These are phyloP conservation scores for Toxoplasma gondii DNA, from an alignment of 169 alveolate species.

Conservation along the genomic window DNA sequence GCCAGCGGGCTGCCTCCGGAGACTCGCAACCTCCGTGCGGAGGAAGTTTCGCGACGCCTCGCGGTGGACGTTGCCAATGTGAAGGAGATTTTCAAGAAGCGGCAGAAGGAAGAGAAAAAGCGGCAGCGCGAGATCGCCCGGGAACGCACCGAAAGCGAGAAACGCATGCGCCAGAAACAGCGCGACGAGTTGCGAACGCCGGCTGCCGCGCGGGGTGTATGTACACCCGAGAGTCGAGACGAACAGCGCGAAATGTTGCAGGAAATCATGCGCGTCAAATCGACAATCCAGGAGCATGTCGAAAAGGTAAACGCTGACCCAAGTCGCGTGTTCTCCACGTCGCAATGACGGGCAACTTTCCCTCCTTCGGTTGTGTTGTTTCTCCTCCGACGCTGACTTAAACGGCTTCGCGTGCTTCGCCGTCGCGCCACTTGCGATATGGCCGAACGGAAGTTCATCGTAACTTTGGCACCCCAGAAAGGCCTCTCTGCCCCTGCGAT, in stretches of 20 bases:
- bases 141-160: background rate
- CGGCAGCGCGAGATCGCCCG: constrained; percentile 19
- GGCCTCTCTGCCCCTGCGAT: too few relatives aligned
- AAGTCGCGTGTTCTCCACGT: too few relatives aligned
- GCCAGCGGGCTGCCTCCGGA: background rate
- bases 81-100: background rate
- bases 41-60: background rate
- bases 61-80: background rate
- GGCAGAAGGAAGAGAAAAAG: constrained; percentile 25
- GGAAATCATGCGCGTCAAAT: background rate
- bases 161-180: background rate
- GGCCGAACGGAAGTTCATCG: too few relatives aligned
- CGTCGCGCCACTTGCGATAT: too few relatives aligned
- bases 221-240: background rate
- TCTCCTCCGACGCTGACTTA: too few relatives aligned
- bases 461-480: too few relatives aligned
- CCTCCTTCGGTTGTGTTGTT: too few relatives aligned
- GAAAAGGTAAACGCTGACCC: background rate
- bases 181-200: background rate
- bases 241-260: constrained; percentile 4
- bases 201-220: background rate
- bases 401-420: too few relatives aligned
- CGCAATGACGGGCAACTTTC: too few relatives aligned
- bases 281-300: constrained; percentile 13
- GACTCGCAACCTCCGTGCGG: background rate